These are phyloP conservation scores for Decorospora gaudefroyi DNA, from an alignment of 2,329 filamentous ascomycete genomes.

Conservation along the genomic window DNA sequence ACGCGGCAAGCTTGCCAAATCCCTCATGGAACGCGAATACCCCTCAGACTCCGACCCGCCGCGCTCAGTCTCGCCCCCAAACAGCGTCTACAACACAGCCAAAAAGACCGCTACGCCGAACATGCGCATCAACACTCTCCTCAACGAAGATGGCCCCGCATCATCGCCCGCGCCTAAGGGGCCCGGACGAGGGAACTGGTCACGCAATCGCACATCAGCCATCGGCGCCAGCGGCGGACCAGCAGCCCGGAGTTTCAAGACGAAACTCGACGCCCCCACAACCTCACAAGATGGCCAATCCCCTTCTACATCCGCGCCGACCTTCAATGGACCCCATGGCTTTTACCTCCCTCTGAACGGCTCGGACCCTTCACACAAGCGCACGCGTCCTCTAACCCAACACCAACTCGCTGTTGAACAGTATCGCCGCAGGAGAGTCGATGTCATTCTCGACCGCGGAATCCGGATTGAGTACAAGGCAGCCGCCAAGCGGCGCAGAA, in stretches of 20 bases:
- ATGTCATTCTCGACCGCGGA: conserved; percentile 77
- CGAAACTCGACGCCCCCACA: conserved; percentile 41
- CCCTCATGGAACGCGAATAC: conserved; percentile 45
- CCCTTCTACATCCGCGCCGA: conserved; percentile 38
- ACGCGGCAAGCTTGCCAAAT: conserved; percentile 43
- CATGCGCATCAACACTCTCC: conserved; percentile 56
- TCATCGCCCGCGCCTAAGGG: conserved; percentile 49
- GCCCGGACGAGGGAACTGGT: conserved; percentile 57
- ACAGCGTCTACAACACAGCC: conserved; percentile 46
- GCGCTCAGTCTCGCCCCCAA: conserved; percentile 51
- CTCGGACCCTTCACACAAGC: conserved; percentile 49
- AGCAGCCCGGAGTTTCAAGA: conserved; percentile 41
- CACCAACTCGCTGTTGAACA: conserved; percentile 81
- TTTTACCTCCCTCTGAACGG: conserved; percentile 60
- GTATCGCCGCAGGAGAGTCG: conserved; percentile 77
- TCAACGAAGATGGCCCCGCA: conserved; percentile 51
- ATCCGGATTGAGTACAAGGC: conserved; percentile 68
- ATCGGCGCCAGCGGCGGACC: conserved; percentile 14
- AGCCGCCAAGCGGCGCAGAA: conserved; percentile 64
- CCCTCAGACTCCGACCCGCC: conserved; percentile 54
- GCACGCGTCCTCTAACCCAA: conserved; percentile 75
- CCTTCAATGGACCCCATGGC: conserved; percentile 57
- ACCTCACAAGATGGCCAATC: conserved; percentile 43
- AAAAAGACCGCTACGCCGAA: conserved; percentile 47
- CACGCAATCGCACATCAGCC: conserved; percentile 42